Evolutionary conservation across 1,284 basidiomycete species (phyloP), one percentile per base, ranked within the genome.

Genomic region (Cryptococcus sp.): DNA sequence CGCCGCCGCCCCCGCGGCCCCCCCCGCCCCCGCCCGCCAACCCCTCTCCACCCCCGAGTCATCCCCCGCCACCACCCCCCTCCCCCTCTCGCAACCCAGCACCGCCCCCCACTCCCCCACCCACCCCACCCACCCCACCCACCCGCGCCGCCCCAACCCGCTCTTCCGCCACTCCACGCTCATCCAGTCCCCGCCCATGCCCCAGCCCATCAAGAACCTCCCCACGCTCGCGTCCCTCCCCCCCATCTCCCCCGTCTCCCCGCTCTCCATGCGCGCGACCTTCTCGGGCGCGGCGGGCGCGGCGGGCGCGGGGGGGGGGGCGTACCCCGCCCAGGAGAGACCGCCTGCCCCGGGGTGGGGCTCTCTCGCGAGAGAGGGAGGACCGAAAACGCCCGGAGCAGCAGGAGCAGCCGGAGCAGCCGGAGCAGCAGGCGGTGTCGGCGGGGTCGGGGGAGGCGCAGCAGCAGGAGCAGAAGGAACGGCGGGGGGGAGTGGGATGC

Each of bases 171-270:
- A 65, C 21, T 63, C 67, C 15, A 73, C 64, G 18, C 56, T 76
- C n/a, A 68, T 77, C n/a, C 67, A 68, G 13, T 67, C 67, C 5
- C 71, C 76, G 4, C 76, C 76, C 2, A 72, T 76, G 66, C 76
- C 76, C 6, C 72, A 65, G 21, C 76, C 75, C 0, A 78, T 78
- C 53, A 72, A 73, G 45, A 73, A 75, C 51, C 62, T 77, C 18
- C 76, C 76, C 1, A 72, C 72, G 0, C 39, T 78, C 13, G 53
- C 53, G n/a, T n/a, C n/a, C n/a, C n/a, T n/a, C n/a, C n/a, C n/a
- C n/a, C n/a, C n/a, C n/a, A n/a, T n/a, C n/a, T n/a, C n/a, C n/a
- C n/a, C n/a, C n/a, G n/a, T n/a, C n/a, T n/a, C n/a, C n/a, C n/a
- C n/a, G n/a, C n/a, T n/a, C n/a, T n/a, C n/a, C 5, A 61, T 60